These are phyloP conservation scores for Tricladium varicosporioides DNA, from an alignment of 2,329 filamentous ascomycete genomes.

Conservation along the genomic window DNA sequence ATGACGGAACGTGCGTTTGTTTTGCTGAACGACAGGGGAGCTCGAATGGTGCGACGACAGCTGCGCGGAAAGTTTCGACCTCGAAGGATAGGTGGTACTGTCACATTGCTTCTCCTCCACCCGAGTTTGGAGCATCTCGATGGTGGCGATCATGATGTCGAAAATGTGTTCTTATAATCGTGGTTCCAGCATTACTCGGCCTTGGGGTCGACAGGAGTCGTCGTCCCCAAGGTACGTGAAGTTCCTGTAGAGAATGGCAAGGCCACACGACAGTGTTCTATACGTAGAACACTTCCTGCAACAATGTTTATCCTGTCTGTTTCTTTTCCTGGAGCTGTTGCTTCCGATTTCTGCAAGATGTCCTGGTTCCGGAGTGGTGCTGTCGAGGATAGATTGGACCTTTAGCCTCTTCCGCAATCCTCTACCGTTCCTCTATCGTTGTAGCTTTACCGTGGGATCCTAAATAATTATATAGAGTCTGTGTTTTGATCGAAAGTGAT, in stretches of 20 bases:
- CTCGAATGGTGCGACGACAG: slow-evolving; percentile 23
- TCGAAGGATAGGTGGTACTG: slow-evolving; percentile 6
- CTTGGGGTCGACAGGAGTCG: slow-evolving; percentile 20
- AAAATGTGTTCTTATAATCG: slow-evolving; percentile 21
- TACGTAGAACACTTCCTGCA: too few relatives aligned
- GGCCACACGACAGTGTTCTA: background rate
- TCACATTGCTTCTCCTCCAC: background rate
- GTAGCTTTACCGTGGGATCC: background rate
- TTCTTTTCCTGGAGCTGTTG: too few relatives aligned
- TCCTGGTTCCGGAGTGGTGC: too few relatives aligned
- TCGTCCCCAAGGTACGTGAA: slow-evolving; percentile 15
- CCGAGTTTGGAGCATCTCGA: background rate
- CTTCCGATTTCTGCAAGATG: too few relatives aligned
- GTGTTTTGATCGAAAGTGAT: background rate
- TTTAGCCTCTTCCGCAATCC: too few relatives aligned
- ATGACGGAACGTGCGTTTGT: slow-evolving; percentile 17
- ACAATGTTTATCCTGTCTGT: too few relatives aligned
- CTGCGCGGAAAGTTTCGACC: slow-evolving; percentile 7
- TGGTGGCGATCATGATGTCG: slow-evolving; percentile 3
- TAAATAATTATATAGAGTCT: background rate
- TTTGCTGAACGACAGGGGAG: slow-evolving; percentile 3
- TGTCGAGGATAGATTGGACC: too few relatives aligned
- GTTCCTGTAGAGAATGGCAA: slow-evolving; percentile 1
- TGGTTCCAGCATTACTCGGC: slow-evolving; percentile 32
- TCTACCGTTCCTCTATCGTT: too few relatives aligned